Evolutionary conservation across 2,329 filamentous ascomycete genomes (phyloP).

Genomic region (Aspergillus fumigatiaffinis): DNA sequence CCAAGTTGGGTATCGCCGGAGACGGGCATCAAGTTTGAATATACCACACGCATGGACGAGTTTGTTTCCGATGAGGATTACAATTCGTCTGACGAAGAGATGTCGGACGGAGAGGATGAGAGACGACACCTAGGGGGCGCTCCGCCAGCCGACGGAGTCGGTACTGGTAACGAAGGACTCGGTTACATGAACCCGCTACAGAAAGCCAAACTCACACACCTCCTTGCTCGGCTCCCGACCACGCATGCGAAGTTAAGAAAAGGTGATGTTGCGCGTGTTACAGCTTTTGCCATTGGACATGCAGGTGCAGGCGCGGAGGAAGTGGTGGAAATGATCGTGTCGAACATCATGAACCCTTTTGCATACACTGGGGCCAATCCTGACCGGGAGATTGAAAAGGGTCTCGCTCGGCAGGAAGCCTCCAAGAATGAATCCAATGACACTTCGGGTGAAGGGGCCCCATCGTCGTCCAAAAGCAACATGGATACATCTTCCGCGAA

Average conservation of each 20-base stretch:
- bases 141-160: conserved; percentile 38
- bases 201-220: conserved; percentile 77
- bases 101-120: conserved; percentile 47
- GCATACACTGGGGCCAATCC: conserved; percentile 68
- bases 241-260: conserved; percentile 70
- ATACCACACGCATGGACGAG: conserved; percentile 69
- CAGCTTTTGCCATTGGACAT: conserved; percentile 84
- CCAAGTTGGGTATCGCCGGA: conserved; percentile 75
- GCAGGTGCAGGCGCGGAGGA: conserved; percentile 82
- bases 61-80: conserved; percentile 82
- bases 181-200: conserved; percentile 76
- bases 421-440: conserved; percentile 27
- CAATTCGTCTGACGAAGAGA: conserved; percentile 81
- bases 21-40: conserved; percentile 73
- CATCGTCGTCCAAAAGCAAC: conserved; percentile 37
- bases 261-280: conserved; percentile 81
- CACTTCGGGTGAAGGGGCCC: conserved; percentile 35
- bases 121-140: conserved; percentile 42
- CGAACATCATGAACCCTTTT: conserved; percentile 76
- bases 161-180: conserved; percentile 44
- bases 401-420: conserved; percentile 29
- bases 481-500: conserved; percentile 68
- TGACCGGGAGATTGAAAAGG: conserved; percentile 34
- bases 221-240: conserved; percentile 78
- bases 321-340: conserved; percentile 81